Conservation (phyloP, 495 filamentous ascomycete genomes). For the Penicillium diatomitis region DNA sequence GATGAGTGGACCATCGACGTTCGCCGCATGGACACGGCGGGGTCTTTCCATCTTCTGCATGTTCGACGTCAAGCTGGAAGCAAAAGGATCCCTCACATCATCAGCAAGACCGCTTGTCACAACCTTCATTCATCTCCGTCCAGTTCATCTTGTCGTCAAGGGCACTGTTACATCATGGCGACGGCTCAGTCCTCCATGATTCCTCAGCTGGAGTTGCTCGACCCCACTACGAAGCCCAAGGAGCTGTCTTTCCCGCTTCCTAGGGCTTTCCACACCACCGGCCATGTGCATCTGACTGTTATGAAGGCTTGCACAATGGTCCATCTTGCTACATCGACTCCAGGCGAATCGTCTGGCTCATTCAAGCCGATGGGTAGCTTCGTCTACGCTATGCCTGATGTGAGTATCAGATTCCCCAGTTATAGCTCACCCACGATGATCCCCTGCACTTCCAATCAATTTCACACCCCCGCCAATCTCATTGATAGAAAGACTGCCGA, state of each 20-base stretch:
- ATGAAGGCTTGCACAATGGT: constrained; percentile 57
- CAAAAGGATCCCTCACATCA: not conserved
- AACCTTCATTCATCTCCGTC: too few species aligned
- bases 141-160: too few species aligned
- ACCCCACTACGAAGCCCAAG: constrained; percentile 35
- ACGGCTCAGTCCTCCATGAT: constrained; percentile 1
- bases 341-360: constrained; percentile 42
- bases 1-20: constrained; percentile 11
- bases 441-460: not conserved
- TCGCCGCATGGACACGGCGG: constrained; percentile 9
- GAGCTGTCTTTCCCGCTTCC: constrained; percentile 75
- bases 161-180: constrained; percentile 1
- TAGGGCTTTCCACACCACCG: constrained; percentile 62
- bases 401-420: constrained; percentile 28
- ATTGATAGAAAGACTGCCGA: too few species aligned
- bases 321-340: constrained; percentile 65
- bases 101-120: not conserved
- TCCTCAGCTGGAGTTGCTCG: constrained; percentile 11
- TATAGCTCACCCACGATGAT: too few species aligned
- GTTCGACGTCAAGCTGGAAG: not conserved
- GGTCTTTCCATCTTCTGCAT: constrained; percentile 6
- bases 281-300: constrained; percentile 69
- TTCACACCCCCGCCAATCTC: too few species aligned
- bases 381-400: constrained; percentile 87
- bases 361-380: constrained; percentile 54